Conservation (phyloP, 108 stramenopile genomes). For the Chaetoceros muelleri region DNA sequence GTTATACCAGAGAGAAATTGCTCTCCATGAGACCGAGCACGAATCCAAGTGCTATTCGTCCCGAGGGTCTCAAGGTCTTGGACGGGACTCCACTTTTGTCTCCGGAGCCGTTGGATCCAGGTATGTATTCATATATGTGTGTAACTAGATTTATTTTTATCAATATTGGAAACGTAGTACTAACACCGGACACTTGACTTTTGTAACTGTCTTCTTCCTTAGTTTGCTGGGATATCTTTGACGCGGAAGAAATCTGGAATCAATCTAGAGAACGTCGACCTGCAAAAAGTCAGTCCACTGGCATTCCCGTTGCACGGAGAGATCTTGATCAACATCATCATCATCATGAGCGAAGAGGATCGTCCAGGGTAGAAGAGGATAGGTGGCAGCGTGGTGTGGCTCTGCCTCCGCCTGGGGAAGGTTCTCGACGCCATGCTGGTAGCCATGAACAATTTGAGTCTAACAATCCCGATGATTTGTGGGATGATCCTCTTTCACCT, state of each 20-base stretch:
- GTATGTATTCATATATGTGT: slow-evolving; percentile 27
- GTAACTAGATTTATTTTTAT: slow-evolving; percentile 3
- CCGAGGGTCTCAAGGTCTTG: slow-evolving; percentile 28
- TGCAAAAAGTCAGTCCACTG: too few relatives aligned
- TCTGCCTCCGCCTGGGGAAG: slow-evolving; percentile 41
- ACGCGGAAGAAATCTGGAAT: slow-evolving; percentile 76
- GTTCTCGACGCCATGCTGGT: slow-evolving; percentile 5
- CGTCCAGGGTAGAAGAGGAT: slow-evolving; percentile 16
- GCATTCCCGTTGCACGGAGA: too few relatives aligned
- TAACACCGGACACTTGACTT: neutral
- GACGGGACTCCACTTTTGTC: slow-evolving; percentile 49
- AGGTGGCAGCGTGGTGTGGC: slow-evolving; percentile 74
- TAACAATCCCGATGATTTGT: slow-evolving; percentile 67
- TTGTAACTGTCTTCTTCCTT: slow-evolving; percentile 1
- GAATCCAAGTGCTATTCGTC: slow-evolving; percentile 10
- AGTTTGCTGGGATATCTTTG: slow-evolving; percentile 81
- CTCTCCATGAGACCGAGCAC: slow-evolving; percentile 50
- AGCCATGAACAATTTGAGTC: slow-evolving; percentile 26
- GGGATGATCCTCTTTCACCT: slow-evolving; percentile 70
- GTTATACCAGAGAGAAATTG: slow-evolving; percentile 70
- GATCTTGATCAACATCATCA: too few relatives aligned
- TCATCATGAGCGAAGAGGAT: too few relatives aligned
- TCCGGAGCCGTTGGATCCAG: slow-evolving; percentile 54
- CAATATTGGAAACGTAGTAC: slow-evolving; percentile 3
- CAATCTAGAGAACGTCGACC: slow-evolving; percentile 15